Evolutionary conservation across 805 yeast species (phyloP), one percentile per base, ranked within the genome.

Genomic region (Wickerhamiella sergipiensis): DNA sequence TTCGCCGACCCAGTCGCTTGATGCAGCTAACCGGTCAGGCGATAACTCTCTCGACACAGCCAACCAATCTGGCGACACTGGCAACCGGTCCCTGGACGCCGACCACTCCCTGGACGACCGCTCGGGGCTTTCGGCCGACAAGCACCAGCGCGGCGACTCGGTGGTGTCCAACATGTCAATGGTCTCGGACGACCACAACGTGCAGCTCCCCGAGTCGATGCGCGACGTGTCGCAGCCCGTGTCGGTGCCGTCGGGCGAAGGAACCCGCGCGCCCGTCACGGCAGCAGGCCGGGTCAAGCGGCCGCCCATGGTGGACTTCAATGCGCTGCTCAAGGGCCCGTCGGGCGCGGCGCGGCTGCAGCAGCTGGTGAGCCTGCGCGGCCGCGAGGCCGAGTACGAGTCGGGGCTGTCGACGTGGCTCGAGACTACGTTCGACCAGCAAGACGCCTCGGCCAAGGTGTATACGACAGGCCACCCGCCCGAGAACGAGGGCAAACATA

Each of bases 371-470:
- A 54, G 51, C 10, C 59, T 67, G 15, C 55, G 67, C 9, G 47
- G 50, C n/a, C 56, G 61, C 7, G 69, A 67, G 52, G 55, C 56
- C 13, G 67, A 61, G 46, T 66, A 63, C 52, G 53, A 59, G 1
- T 56, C 70, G 1, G 68, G 69, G 10, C 57, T 67, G 22, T 57
- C 57, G 31, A 59, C 61, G 15, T 67, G 70, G 70, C 61, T 59
- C 46, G 36, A 46, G 21, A 50, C 60, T 9, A 55, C 59, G n/a
- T 53, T 51, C 33, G 23, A 21, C 12, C 49, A 19, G 15, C 38
- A 39, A 9, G 57, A 52, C 40, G 43, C 48, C 18, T 33, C 23
- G 43, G 46, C 55, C 36, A 33, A 45, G n/a, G 42, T 64, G 2
- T 63, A 58, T 48, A 50, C 58, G 7, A 45, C 60, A 15, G 68